Evolutionary conservation across 2,329 filamentous ascomycete genomes (phyloP).

Genomic region (Seiridium cupressi): DNA sequence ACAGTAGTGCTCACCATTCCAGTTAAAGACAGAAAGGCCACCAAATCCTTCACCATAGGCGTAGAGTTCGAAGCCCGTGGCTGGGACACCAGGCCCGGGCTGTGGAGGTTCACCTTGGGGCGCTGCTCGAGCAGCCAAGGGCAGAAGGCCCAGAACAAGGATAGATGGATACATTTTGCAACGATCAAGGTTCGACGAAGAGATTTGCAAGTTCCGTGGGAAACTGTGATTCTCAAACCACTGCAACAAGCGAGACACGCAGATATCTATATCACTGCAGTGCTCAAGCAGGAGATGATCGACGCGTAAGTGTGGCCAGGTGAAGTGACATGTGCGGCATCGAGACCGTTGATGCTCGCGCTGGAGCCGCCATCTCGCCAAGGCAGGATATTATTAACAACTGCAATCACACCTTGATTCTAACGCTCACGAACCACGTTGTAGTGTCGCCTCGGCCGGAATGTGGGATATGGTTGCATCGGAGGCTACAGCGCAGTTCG

Average conservation of each 20-base stretch:
- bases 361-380: not conserved
- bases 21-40: slow-evolving; percentile 21
- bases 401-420: not conserved
- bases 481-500: slow-evolving; percentile 1
- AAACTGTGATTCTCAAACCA: not conserved
- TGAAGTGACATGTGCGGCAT: not conserved
- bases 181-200: not conserved
- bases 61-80: slow-evolving; percentile 20
- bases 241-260: not conserved
- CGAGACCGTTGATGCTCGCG: not conserved
- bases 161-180: slow-evolving; percentile 9
- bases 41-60: slow-evolving; percentile 24
- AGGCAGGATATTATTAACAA: not conserved
- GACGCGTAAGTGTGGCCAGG: not conserved
- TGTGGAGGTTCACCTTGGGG: not conserved
- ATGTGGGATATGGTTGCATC: slow-evolving; percentile 3
- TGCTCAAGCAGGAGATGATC: not conserved
- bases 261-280: not conserved
- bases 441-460: not conserved
- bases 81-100: slow-evolving; percentile 11
- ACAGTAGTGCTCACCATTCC: slow-evolving; percentile 15
- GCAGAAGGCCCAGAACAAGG: slow-evolving; percentile 14
- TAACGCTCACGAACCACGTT: not conserved
- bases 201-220: slow-evolving; percentile 7
- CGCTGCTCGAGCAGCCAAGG: slow-evolving; percentile 9